Percentiles rank a stretch among this genome's conserved stretches.
phyloP scores from a whole-genome alignment of 2,329 filamentous ascomycete species.

The Trichophyton benhamiae region DNA sequence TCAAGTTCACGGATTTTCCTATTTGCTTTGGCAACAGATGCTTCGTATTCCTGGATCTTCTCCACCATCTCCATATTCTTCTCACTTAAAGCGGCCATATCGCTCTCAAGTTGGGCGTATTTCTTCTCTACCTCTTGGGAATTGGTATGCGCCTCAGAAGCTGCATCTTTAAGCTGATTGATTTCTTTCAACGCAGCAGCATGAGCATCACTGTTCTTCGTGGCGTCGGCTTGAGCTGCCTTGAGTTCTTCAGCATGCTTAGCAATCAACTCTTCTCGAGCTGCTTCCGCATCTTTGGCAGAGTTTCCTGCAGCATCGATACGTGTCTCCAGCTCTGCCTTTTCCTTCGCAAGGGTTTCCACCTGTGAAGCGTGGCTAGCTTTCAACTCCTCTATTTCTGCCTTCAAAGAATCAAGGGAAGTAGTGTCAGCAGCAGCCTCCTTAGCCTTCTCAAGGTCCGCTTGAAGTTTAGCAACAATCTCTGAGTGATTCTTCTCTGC shows the following conservation, averaged over 20 bases:
- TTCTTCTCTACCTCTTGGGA: not conserved
- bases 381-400: constrained; percentile 43
- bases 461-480: constrained; percentile 22
- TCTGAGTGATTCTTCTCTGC: constrained; percentile 27
- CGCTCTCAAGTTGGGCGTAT: constrained; percentile 21
- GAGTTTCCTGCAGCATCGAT: not conserved
- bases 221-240: constrained; percentile 21
- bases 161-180: not conserved
- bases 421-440: constrained; percentile 28
- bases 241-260: constrained; percentile 8
- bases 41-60: constrained; percentile 14
- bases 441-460: constrained; percentile 26
- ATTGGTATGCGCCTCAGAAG: not conserved
- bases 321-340: constrained; percentile 29
- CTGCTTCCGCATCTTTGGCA: not conserved
- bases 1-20: constrained; percentile 17
- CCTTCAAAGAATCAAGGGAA: constrained; percentile 27
- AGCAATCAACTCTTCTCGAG: constrained; percentile 1
- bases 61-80: constrained; percentile 15
- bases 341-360: constrained; percentile 31
- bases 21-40: constrained; percentile 18
- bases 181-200: not conserved
- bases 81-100: constrained; percentile 16
- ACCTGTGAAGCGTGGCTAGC: constrained; percentile 40
- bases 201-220: not conserved